A percentile compares a stretch with the other conserved stretches of the same genome.
Evolutionary conservation across 2,329 filamentous ascomycete genomes (phyloP).

Genomic region (Tolypocladium tundrense): DNA sequence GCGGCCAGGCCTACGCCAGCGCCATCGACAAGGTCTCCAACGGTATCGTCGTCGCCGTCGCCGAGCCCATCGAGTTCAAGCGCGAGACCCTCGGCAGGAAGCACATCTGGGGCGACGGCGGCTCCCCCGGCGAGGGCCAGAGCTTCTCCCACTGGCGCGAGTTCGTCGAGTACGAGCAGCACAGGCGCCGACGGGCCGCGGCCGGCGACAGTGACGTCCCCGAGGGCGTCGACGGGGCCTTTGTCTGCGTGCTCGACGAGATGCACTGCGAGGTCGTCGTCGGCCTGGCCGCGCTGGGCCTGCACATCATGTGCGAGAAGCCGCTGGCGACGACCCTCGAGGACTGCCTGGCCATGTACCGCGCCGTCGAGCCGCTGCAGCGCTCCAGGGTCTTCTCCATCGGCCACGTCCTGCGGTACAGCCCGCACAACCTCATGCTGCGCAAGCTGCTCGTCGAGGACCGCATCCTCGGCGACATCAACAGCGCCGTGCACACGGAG

Average conservation of each 20-base stretch:
- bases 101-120: constrained; percentile 58
- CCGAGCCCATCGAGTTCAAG: constrained; percentile 73
- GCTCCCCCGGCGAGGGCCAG: constrained; percentile 45
- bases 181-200: constrained; percentile 43
- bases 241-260: constrained; percentile 70
- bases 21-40: constrained; percentile 55
- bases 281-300: constrained; percentile 55
- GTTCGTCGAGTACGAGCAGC: constrained; percentile 62
- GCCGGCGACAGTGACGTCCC: constrained; percentile 35
- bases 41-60: constrained; percentile 65
- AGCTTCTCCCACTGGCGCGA: constrained; percentile 65
- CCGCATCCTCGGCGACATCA: constrained; percentile 68
- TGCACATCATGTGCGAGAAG: constrained; percentile 95
- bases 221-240: constrained; percentile 50
- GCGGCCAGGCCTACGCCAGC: constrained; percentile 63
- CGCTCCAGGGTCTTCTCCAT: constrained; percentile 63
- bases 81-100: constrained; percentile 57
- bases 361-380: constrained; percentile 33
- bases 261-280: constrained; percentile 75
- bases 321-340: constrained; percentile 70
- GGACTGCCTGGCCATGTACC: constrained; percentile 70
- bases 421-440: constrained; percentile 80
- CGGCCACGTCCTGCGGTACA: constrained; percentile 88
- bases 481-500: constrained; percentile 85
- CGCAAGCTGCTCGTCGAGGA: constrained; percentile 68